Evolutionary conservation across 2,329 filamentous ascomycete genomes (phyloP), one percentile per base, ranked within the genome.

Genomic region (Colletotrichum eremochloae): DNA sequence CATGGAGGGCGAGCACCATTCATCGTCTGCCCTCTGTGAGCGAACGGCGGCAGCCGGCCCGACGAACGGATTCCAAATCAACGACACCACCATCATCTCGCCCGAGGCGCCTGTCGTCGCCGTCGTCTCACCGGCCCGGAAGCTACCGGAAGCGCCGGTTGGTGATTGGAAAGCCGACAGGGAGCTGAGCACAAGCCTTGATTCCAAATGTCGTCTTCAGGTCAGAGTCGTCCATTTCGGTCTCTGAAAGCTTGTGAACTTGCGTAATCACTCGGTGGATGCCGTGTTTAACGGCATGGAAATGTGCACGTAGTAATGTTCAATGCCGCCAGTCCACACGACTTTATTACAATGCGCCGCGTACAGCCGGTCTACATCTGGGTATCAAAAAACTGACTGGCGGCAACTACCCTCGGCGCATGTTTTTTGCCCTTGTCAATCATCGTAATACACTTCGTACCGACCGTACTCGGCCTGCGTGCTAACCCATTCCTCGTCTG

Each of bases 401-500:
- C 38, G 15, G 33, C 18, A 36, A 46, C 24, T 9, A 42, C n/a
- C 38, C 36, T 12, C 7, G 20, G 7, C 7, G 6, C 55, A 31
- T 18, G 7, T 42, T 29, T 58, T 20, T n/a, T 63, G 38, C 46
- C 18, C 40, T 50, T 24, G 15, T 72, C 64, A 79, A 55, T 88
- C 86, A 68, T 88, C 87, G 78, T 86, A 88, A 75, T 86, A 85
- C 55, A 83, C 84, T 74, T 90, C 86, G 77, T 89, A 90, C n/a
- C 80, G 81, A 4, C 89, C 89, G 75, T 87, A 83, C 77, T 90
- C 85, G 66, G 87, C 86, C 81, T 92, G 90, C 18, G 90, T 91
- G 76, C 87, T 89, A 63, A 92, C 86, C 83, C 85, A 92, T 77
- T 91, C 89, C 78, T 91, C 88, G 75, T 84, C 89, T 24, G 87